Base-by-base conservation (phyloP, 1,139 yeast genomes). In the Tardiomyces digboiensis region DNA sequence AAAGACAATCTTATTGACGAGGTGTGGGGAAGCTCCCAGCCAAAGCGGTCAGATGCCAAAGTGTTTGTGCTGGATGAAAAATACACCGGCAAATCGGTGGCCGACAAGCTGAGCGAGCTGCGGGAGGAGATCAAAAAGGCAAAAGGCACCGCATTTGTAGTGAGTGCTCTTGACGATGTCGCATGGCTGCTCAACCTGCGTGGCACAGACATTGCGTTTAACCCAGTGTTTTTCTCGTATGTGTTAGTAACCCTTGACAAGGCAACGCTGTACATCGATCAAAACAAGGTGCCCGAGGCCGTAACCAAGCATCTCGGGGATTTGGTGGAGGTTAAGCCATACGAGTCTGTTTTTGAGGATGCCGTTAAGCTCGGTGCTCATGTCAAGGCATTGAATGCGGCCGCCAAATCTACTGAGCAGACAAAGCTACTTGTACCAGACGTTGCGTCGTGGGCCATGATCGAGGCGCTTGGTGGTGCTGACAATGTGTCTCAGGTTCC, bases 131-230 rank as follows among this genome's bases (percentile, higher is more conserved):
- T 78, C 42, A 65, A 66, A 33, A 62, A 69, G 22, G 68, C 69
- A 37, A 65, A 69, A 46, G 74, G 68, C 12, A 53, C 58, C 21
- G 71, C 68, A 1, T 60, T 86, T 50, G 75, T 85, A 6, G 70
- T 87, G 7, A 73, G 82, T 39, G 84, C 95, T 0, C 67, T 87
- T 49, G 98, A 91, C 65, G 96, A 91, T 58, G 76, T 89, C 49
- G 95, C 97, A 7, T 89, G 97, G 97, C 66, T 88, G 46, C 75
- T 88, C 59, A 91, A 91, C 58, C 70, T 91, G 52, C 75, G 97
- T 55, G 97, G 97, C 18, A 70, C 75, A 36, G 94, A 85, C 60
- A 86, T 91, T 51, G 83, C 80, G 37, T 93, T 71, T 65, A 91
- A 89, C 60, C 98, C 99, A 1, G 91, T 93, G 14, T 93, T 93